These are phyloP conservation scores for Nitzschia inconspicua DNA, from an alignment of 108 stramenopile genomes.

Conservation along the genomic window DNA sequence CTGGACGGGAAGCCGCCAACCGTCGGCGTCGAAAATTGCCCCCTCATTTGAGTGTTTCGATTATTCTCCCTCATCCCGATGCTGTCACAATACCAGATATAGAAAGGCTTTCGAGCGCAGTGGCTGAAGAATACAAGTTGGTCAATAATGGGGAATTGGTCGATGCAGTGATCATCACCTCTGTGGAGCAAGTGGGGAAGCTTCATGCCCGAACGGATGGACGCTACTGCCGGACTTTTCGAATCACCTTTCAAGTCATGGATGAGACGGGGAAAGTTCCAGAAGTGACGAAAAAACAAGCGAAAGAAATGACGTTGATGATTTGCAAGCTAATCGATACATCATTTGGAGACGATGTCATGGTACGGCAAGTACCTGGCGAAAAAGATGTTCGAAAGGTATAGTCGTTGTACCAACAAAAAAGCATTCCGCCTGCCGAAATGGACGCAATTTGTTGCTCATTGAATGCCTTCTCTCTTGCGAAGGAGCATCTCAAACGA, in stretches of 20 bases:
- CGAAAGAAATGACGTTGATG: conserved; percentile 32
- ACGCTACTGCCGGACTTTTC: conserved; percentile 31
- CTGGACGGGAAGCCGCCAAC: conserved; percentile 40
- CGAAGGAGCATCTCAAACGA: too few relatives aligned
- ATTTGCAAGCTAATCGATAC: conserved; percentile 22
- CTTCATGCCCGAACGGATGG: conserved; percentile 1
- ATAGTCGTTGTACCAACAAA: too few relatives aligned
- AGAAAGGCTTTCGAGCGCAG: conserved; percentile 4
- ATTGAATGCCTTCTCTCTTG: too few relatives aligned
- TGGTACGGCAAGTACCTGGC: too few relatives aligned
- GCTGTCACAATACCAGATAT: background rate
- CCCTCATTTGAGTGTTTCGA: conserved; percentile 20
- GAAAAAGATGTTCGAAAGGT: too few relatives aligned
- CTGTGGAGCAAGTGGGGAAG: conserved; percentile 21
- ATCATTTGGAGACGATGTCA: too few relatives aligned
- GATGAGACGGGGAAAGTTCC: background rate
- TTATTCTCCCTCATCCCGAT: conserved; percentile 38
- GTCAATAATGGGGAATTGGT: conserved; percentile 11
- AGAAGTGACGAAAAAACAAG: conserved; percentile 24
- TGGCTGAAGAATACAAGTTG: background rate
- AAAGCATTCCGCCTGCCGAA: too few relatives aligned
- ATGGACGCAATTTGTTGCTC: too few relatives aligned
- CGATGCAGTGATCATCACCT: conserved; percentile 14
- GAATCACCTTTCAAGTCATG: conserved; percentile 25
- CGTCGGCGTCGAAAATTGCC: conserved; percentile 37